Percentiles rank a stretch among this genome's conserved stretches.
Conservation (phyloP, 2,329 filamentous ascomycete species). For the Trichophyton simii region DNA sequence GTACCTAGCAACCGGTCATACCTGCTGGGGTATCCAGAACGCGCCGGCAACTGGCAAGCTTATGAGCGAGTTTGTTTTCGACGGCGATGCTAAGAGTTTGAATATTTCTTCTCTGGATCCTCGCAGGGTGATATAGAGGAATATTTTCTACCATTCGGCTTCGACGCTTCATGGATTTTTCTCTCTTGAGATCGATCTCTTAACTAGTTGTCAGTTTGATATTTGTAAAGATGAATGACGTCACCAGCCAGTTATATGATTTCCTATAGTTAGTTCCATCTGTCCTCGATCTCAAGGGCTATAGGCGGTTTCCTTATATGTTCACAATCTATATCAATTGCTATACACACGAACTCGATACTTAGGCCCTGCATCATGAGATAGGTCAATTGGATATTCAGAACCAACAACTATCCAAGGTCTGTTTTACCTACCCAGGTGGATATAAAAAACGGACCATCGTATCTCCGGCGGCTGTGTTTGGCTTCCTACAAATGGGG, state of each 20-base stretch:
- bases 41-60: conserved; percentile 74
- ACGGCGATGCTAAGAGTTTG: conserved; percentile 56
- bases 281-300: neutral
- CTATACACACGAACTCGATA: neutral
- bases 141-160: neutral
- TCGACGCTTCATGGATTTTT: neutral
- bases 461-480: neutral
- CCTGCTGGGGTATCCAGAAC: conserved; percentile 98
- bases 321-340: neutral
- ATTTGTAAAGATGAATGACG: neutral
- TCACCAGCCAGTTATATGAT: neutral
- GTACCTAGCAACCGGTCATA: conserved; percentile 78
- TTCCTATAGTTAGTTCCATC: neutral
- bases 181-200: neutral
- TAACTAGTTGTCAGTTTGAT: no score
- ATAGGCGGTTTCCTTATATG: neutral
- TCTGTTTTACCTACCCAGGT: no score
- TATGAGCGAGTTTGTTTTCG: conserved; percentile 67
- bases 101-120: conserved; percentile 56
- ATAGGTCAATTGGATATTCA: no score
- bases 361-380: no score
- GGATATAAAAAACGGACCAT: neutral
- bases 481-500: neutral
- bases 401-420: no score
- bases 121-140: conserved; percentile 36